Evolutionary conservation across 805 yeast species (phyloP).

Genomic region (Yarrowia sp.): DNA sequence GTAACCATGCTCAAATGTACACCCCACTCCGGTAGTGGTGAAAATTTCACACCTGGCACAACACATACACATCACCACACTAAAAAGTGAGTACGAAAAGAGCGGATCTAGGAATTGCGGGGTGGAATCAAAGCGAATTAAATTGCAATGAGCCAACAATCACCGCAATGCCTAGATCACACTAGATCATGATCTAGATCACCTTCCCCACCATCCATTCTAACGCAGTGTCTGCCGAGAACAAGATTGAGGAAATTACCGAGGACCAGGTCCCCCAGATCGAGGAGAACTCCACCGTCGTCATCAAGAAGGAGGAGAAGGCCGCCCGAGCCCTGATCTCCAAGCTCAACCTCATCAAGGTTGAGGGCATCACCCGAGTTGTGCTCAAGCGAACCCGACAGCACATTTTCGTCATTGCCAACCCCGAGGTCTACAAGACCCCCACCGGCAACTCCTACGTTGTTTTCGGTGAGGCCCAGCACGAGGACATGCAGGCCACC

Average conservation of each 20-base stretch:
- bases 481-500: constrained; percentile 89
- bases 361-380: constrained; percentile 93
- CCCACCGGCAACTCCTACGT: constrained; percentile 89
- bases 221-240: constrained; percentile 37
- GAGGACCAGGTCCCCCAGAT: constrained; percentile 53
- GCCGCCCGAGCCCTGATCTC: constrained; percentile 90
- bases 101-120: background rate
- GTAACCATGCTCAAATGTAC: constrained; percentile 37
- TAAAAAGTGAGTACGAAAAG: constrained; percentile 27
- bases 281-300: constrained; percentile 84
- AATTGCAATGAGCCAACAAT: no score
- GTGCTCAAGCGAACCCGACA: constrained; percentile 93
- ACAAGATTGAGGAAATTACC: constrained; percentile 38
- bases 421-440: constrained; percentile 94
- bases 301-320: constrained; percentile 89
- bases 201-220: background rate
- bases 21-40: constrained; percentile 25
- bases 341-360: constrained; percentile 87
- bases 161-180: no score
- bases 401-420: constrained; percentile 87
- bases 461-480: constrained; percentile 97
- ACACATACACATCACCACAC: constrained; percentile 18
- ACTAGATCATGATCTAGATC: background rate
- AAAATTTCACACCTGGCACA: constrained; percentile 9
- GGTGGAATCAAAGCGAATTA: no score